A percentile compares a stretch with the other conserved stretches of the same genome.
Evolutionary conservation across 192 early-diverging fungal genomes (phyloP).

Genomic region (Neocallimastix lanati): DNA sequence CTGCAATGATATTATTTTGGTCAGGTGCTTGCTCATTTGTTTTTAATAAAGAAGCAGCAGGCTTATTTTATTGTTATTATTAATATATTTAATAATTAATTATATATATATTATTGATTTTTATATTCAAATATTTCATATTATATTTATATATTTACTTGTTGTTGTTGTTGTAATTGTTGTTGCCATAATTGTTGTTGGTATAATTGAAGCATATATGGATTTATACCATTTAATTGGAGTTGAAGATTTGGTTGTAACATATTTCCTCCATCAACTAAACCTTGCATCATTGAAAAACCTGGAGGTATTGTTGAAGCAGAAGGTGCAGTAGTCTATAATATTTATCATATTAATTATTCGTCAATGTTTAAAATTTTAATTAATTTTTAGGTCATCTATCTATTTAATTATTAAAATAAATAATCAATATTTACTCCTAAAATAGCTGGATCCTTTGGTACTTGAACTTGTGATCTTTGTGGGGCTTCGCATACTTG

Average conservation of each 20-base stretch:
- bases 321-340: conserved; percentile 6
- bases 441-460: conserved; percentile 71
- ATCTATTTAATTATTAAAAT: no score
- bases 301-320: neutral
- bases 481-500: conserved; percentile 34
- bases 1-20: neutral
- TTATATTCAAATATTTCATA: no score
- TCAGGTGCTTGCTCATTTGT: neutral
- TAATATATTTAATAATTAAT: no score
- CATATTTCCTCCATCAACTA: conserved; percentile 13
- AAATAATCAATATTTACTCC: conserved; percentile 7
- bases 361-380: no score
- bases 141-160: conserved; percentile 2
- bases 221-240: conserved; percentile 2
- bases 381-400: no score
- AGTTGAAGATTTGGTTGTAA: conserved; percentile 12
- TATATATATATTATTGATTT: no score
- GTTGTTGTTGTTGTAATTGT: conserved; percentile 11
- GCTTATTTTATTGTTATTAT: no score
- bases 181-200: conserved; percentile 4
- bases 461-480: conserved; percentile 32
- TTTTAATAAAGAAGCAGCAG: neutral
- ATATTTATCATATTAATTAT: no score
- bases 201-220: neutral
- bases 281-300: conserved; percentile 1